Base-by-base conservation (phyloP, 106 monocot genomes). In the Dactylorhiza incarnata region DNA sequence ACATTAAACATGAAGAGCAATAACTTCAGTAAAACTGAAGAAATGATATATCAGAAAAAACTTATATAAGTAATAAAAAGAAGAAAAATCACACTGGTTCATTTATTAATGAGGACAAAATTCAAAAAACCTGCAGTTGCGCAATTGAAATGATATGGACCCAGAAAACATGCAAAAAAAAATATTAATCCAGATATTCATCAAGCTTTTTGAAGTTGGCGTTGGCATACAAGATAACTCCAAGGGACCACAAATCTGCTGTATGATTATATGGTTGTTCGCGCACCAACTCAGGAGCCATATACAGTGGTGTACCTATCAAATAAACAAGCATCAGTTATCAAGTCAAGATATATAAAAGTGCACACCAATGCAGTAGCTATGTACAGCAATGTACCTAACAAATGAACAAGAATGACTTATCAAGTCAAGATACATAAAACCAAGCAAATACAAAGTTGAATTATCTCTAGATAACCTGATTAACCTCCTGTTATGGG, bases 191-290 rank as follows among this genome's bases (percentile, higher is more conserved):
- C 52, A 52, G 52, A 52, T 11, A 59, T 16, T 17, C 44, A 49
- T 72, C 24, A 22, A 48, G 23, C 23, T 72, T 72, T 49, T 11
- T 20, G 49, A 5, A 69, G 45, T 20, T 20, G 23, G 23, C 49
- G 22, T 72, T 49, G 26, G 79, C 94, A 37, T 94, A 99, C 99
- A 99, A 79, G 82, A 99, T 99, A 82, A 99, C 99, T 71, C 99
- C 99, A 78, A 99, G 88, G 48, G 99, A 94, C 99, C 99, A 99
- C 61, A 99, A 78, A 82, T 99, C 99, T 47, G 86, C 99, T 46
- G 99, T 94, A 77, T 99, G 99, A 80, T 94, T 99, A 77, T 99
- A 99, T 13, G 99, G 94, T 77, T 99, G 99, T 78, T 99, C 99
- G 62, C 89, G 85, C 69, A 99, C 99, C 55, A 99, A 76, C 73